phyloP scores from a whole-genome alignment of 208 protist species.

The Trypanosoma boissoni region DNA sequence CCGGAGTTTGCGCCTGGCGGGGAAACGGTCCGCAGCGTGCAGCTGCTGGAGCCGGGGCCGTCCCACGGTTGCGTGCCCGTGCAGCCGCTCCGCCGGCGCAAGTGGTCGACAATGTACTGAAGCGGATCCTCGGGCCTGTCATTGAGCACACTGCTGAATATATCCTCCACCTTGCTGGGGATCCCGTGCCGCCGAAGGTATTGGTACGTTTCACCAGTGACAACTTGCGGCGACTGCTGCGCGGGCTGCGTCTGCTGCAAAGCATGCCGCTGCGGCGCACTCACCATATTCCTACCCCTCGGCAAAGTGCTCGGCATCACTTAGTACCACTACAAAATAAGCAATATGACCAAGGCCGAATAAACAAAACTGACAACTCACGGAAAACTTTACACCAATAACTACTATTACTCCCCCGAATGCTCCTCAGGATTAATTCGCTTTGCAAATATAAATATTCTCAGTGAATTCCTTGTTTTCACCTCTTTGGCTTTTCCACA shows the following conservation, averaged over 20 bases:
- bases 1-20: no score
- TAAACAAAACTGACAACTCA: constrained; percentile 2
- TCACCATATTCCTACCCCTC: neutral
- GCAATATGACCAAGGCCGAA: neutral
- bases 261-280: constrained; percentile 3
- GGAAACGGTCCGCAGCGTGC: neutral
- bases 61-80: constrained; percentile 17
- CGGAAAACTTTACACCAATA: no score
- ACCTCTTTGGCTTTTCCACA: no score
- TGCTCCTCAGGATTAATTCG: no score
- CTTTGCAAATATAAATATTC: no score
- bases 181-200: constrained; percentile 20
- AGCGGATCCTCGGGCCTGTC: constrained; percentile 47
- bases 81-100: constrained; percentile 11
- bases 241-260: constrained; percentile 10
- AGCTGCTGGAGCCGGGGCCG: constrained; percentile 9
- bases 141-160: constrained; percentile 47
- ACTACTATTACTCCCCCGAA: no score
- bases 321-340: neutral
- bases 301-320: constrained; percentile 5
- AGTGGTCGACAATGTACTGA: constrained; percentile 33
- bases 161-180: constrained; percentile 33
- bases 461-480: no score
- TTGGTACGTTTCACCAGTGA: constrained; percentile 9
- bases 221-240: constrained; percentile 5